A percentile compares a stretch with the other conserved stretches of the same genome.
Conservation (phyloP, 139 green algal genomes). For the Ulvella scutata region DNA sequence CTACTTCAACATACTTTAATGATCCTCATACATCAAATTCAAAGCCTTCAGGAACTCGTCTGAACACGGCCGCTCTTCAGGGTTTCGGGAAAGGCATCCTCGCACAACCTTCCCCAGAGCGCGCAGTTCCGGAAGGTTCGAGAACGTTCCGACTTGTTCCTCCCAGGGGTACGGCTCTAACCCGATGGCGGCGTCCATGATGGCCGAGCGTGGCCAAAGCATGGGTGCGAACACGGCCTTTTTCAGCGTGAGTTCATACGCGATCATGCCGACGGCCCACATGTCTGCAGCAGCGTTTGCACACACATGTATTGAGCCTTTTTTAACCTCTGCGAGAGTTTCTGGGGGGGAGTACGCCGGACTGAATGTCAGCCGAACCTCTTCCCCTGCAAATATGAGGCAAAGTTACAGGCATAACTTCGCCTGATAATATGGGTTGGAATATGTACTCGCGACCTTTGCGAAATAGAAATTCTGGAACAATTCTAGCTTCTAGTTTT, state of each 20-base stretch:
- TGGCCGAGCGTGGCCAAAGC: background rate
- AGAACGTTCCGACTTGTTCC: background rate
- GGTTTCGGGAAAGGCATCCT: constrained; percentile 3
- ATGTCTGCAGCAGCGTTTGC: background rate
- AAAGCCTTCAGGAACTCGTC: constrained; percentile 3
- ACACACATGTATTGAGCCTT: background rate
- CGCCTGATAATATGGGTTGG: background rate
- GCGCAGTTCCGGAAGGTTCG: background rate
- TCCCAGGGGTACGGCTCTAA: background rate
- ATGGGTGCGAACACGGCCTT: background rate
- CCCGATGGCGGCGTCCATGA: background rate
- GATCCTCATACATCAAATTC: constrained; percentile 5
- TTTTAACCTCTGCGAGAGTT: background rate
- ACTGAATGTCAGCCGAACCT: background rate
- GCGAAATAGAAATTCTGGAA: no score
- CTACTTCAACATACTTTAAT: no score
- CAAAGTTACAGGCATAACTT: background rate
- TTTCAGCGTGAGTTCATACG: background rate
- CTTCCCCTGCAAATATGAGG: background rate
- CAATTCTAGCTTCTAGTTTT: no score
- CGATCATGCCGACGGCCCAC: background rate
- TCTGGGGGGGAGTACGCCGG: background rate
- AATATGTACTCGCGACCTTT: background rate
- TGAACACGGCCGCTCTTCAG: constrained; percentile 2
- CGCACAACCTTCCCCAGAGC: constrained; percentile 1